Evolutionary conservation across 1,284 basidiomycete species (phyloP).

Genomic region (Bjerkandera adusta): DNA sequence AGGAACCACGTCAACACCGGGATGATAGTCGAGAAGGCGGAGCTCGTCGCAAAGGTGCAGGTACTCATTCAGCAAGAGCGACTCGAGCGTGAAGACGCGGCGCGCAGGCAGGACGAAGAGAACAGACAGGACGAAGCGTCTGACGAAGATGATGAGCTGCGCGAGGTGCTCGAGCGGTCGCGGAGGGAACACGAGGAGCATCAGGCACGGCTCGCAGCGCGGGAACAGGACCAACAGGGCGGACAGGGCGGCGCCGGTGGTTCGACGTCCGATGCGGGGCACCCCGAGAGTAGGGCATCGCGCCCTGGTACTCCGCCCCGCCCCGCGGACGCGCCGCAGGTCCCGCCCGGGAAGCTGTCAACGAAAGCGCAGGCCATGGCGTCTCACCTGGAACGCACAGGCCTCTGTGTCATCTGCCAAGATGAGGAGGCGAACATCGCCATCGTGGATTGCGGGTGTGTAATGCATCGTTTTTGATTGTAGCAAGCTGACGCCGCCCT

Average conservation of each 20-base stretch:
- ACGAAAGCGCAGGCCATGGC: conserved; percentile 34
- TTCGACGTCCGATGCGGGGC: conserved; percentile 8
- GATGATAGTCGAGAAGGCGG: conserved; percentile 67
- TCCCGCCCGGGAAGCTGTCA: conserved; percentile 20
- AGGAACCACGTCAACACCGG: conserved; percentile 66
- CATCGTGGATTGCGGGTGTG: conserved; percentile 90
- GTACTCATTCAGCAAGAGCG: conserved; percentile 67
- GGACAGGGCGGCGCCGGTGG: not conserved
- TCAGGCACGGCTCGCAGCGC: conserved; percentile 13
- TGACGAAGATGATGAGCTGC: conserved; percentile 26
- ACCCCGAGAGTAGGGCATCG: conserved; percentile 29
- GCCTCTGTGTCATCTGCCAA: conserved; percentile 86
- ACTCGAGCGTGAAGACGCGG: conserved; percentile 47
- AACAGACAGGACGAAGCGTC: conserved; percentile 31
- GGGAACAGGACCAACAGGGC: not conserved
- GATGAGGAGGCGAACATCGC: conserved; percentile 90
- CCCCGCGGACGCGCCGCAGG: conserved; percentile 17
- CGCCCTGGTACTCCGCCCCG: conserved; percentile 18
- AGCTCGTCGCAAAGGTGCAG: conserved; percentile 69
- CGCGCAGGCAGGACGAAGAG: conserved; percentile 37
- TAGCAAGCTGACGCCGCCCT: not conserved
- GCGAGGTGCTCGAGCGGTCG: too few species aligned
- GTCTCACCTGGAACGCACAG: conserved; percentile 57
- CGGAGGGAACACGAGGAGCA: conserved; percentile 20
- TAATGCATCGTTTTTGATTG: conserved; percentile 17